phyloP scores from a whole-genome alignment of 2,329 filamentous ascomycete genomes.

The Penicillium sp. region DNA sequence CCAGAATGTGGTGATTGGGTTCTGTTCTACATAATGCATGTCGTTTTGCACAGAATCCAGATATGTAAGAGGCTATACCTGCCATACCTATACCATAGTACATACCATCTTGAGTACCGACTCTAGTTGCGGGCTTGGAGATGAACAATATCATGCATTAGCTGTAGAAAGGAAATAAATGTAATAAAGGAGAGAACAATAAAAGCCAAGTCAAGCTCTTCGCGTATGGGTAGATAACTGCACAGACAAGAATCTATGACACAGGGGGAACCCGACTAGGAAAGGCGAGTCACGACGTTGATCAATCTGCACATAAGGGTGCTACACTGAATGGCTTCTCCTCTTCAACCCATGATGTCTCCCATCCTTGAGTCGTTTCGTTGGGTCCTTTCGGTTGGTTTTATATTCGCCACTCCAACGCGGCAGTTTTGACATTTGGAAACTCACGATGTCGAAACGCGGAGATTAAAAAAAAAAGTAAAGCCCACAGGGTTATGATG shows the following conservation, averaged over 20 bases:
- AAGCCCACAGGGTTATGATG: slow-evolving; percentile 40
- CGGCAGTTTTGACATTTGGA: slow-evolving; percentile 21
- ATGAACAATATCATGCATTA: slow-evolving; percentile 32
- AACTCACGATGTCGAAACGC: slow-evolving; percentile 24
- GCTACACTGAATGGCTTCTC: slow-evolving; percentile 16
- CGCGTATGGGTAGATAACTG: slow-evolving; percentile 23
- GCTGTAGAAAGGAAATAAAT: slow-evolving; percentile 29
- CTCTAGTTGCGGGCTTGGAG: neutral
- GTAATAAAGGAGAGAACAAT: slow-evolving; percentile 17
- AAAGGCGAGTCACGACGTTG: slow-evolving; percentile 13
- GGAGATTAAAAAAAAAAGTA: slow-evolving; percentile 29
- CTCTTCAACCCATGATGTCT: slow-evolving; percentile 1
- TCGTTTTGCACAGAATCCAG: neutral
- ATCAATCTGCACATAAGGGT: slow-evolving; percentile 11
- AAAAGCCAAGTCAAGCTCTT: slow-evolving; percentile 23
- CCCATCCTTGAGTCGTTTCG: slow-evolving; percentile 8
- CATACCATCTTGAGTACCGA: no score
- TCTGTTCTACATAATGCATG: neutral
- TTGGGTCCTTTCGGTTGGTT: slow-evolving; percentile 9
- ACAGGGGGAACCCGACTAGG: slow-evolving; percentile 17
- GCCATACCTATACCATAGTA: no score
- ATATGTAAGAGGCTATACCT: neutral
- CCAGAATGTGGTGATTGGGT: neutral
- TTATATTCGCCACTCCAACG: slow-evolving; percentile 22
- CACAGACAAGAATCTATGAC: slow-evolving; percentile 30